Evolutionary conservation across 176 grass and related monocot species (phyloP).

Genomic region (Ananas comosus): DNA sequence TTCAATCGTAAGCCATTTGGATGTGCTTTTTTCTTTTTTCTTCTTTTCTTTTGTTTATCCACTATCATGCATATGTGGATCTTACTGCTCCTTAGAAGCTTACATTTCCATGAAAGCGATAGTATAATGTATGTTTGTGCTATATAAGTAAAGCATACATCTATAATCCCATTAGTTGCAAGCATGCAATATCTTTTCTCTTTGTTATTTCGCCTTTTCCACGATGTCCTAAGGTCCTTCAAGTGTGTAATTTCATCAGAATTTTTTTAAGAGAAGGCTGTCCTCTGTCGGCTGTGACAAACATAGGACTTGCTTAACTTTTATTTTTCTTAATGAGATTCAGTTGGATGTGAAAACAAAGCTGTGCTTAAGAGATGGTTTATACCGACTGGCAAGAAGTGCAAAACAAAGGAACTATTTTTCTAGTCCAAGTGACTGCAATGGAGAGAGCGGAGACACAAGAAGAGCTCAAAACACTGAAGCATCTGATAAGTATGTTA

Average conservation of each 20-base stretch:
- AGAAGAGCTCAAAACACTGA: conserved; percentile 34
- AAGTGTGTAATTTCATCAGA: too few species aligned
- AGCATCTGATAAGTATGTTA: conserved; percentile 34
- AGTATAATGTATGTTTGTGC: too few species aligned
- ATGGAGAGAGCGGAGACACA: conserved; percentile 37
- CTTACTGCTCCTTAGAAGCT: too few species aligned
- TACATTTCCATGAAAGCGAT: too few species aligned
- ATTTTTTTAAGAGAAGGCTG: too few species aligned
- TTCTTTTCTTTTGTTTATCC: too few species aligned
- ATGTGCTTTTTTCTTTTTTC: not conserved
- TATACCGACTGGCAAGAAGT: conserved; percentile 87
- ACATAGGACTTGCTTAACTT: not conserved
- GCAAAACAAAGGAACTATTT: conserved; percentile 62
- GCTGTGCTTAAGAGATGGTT: conserved; percentile 82
- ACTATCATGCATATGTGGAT: too few species aligned
- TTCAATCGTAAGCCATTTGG: not conserved
- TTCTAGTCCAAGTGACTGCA: conserved; percentile 30
- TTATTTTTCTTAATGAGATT: conserved; percentile 15
- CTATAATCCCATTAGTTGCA: too few species aligned
- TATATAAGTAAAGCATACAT: too few species aligned
- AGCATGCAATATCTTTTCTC: too few species aligned
- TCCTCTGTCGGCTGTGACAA: not conserved
- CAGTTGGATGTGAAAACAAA: conserved; percentile 87
- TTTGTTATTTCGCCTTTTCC: too few species aligned
- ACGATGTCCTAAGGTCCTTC: too few species aligned